A percentile compares a stretch with the other conserved stretches of the same genome.
Conservation (phyloP, 257 asterid species). For the Salvia rosmarinus region DNA sequence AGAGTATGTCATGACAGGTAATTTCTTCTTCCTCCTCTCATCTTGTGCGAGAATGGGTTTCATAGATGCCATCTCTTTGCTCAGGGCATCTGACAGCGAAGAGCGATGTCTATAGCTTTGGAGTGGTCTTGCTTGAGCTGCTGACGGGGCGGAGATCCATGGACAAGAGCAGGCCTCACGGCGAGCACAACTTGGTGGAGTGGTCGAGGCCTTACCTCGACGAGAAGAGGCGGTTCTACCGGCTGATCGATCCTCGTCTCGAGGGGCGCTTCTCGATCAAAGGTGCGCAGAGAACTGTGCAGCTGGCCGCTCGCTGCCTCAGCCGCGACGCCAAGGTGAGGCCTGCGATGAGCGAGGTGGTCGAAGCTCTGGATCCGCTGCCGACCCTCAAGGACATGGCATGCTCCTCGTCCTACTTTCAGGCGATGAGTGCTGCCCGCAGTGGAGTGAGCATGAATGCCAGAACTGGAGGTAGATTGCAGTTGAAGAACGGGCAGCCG, state of each 20-base stretch:
- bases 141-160: constrained; percentile 68
- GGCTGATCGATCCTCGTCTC: constrained; percentile 68
- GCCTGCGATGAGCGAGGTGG: constrained; percentile 78
- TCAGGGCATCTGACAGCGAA: constrained; percentile 78
- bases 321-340: constrained; percentile 63
- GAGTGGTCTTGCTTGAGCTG: constrained; percentile 79
- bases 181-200: constrained; percentile 73
- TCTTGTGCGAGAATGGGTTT: background rate
- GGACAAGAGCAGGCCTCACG: constrained; percentile 63
- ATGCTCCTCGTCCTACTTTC: constrained; percentile 58
- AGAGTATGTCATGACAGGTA: constrained; percentile 78
- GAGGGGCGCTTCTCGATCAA: constrained; percentile 69
- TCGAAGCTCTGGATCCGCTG: constrained; percentile 64
- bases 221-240: constrained; percentile 58
- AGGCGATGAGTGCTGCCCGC: constrained; percentile 57
- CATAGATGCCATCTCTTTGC: background rate
- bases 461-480: constrained; percentile 44
- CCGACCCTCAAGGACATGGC: constrained; percentile 67
- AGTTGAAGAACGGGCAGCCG: constrained; percentile 44
- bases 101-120: constrained; percentile 88
- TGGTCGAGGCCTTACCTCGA: constrained; percentile 74
- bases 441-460: constrained; percentile 31
- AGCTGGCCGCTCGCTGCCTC: constrained; percentile 77
- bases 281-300: constrained; percentile 65
- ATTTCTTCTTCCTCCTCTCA: background rate